phyloP scores from a whole-genome alignment of 2,329 filamentous ascomycete species.

The Colletotrichum abscissum region DNA sequence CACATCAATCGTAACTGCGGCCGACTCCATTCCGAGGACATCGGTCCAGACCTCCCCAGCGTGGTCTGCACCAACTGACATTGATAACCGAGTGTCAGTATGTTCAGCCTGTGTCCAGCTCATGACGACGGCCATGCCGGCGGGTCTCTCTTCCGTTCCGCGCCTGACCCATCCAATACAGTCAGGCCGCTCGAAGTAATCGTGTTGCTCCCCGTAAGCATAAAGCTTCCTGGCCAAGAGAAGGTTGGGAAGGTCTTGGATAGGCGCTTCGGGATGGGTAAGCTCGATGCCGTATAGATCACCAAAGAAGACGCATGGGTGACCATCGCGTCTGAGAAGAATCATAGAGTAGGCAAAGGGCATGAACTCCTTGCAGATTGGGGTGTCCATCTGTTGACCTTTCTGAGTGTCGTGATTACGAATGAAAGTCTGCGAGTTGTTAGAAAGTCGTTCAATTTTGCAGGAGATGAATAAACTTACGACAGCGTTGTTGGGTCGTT shows the following conservation, averaged over 20 bases:
- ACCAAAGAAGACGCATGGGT: conserved; percentile 33
- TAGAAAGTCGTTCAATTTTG: background rate
- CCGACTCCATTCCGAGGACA: conserved; percentile 1
- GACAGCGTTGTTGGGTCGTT: conserved; percentile 26
- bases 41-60: conserved; percentile 23
- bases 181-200: conserved; percentile 22
- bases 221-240: conserved; percentile 22
- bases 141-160: conserved; percentile 14
- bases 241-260: conserved; percentile 13
- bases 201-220: conserved; percentile 19
- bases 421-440: conserved; percentile 18
- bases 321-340: conserved; percentile 24
- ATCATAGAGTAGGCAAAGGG: conserved; percentile 24
- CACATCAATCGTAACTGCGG: conserved; percentile 14
- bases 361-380: conserved; percentile 20
- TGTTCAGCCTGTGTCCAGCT: conserved; percentile 15
- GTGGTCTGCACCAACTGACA: conserved; percentile 22
- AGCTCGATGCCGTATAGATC: conserved; percentile 25
- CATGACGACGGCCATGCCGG: conserved; percentile 23
- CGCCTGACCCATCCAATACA: conserved; percentile 29
- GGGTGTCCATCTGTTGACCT: conserved; percentile 32
- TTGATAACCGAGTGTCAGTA: conserved; percentile 15
- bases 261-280: conserved; percentile 4
- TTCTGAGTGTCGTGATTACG: conserved; percentile 32
- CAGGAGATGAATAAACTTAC: background rate